Evolutionary conservation across 176 grass and related monocot genomes (phyloP), one percentile per base, ranked within the genome.

Genomic region (Alloteropsis semialata): DNA sequence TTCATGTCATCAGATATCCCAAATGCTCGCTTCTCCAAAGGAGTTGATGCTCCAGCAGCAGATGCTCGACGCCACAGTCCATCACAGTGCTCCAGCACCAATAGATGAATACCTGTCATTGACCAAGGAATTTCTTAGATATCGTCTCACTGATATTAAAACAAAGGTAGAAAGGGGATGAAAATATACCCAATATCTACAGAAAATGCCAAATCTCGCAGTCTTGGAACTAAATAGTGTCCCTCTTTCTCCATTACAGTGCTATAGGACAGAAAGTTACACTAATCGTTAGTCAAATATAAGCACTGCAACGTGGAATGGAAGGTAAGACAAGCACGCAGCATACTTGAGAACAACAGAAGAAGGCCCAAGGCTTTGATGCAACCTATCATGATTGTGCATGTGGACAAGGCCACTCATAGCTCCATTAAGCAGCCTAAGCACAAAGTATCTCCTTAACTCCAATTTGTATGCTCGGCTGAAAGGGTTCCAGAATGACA

Each of bases 1-100:
- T 89, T 69, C 92, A 98, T 95, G 60, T 98, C 95, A 89, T 98
- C 95, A 84, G 92, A 86, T 86, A 98, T 94, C 57, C 92, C 95
- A 88, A 95, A 98, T 81, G 90, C 88, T 78, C 84, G 86, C 72
- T 94, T 98, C 80, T 98, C 92, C 76, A 95, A 84, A 84, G 90
- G 90, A 88, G 90, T 91, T 62, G 87, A 90, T 57, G 95, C 92
- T 66, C 95, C 95, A 48, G 92, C 92, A 81, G 82, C 82, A 41
- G 74, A 87, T 81, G 95, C 95, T 81, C 92, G 88, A 61, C 79
- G 83, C 95, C 95, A 98, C 37, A 98, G 72, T 50, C 84, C 90
- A 7, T 92, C 84, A 91, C 32, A 98, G 74, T 58, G 65, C 41
- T 67, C 88, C 87, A 73, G 61, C 45, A 55, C 75, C 95, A 36